Conservation (phyloP, 2,329 filamentous ascomycete species). For the Claviceps sp. region DNA sequence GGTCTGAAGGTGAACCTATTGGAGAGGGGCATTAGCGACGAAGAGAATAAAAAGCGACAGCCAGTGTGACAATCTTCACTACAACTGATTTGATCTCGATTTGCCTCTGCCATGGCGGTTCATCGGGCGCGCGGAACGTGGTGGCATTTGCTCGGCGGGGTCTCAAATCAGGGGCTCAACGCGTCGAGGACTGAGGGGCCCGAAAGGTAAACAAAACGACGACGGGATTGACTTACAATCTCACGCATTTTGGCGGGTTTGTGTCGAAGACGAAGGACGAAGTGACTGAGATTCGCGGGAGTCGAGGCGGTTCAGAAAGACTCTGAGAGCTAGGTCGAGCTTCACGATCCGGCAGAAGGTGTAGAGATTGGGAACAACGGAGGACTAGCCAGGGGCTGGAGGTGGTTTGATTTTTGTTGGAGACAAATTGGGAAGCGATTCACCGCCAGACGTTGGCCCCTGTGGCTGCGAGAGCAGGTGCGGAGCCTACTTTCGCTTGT, state of each 20-base stretch:
- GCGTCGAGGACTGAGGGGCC: slow-evolving; percentile 20
- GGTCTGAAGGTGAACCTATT: slow-evolving; percentile 96
- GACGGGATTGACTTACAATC: slow-evolving; percentile 42
- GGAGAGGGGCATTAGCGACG: slow-evolving; percentile 32
- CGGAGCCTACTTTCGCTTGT: slow-evolving; percentile 22
- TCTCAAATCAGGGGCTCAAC: slow-evolving; percentile 25
- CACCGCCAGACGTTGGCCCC: slow-evolving; percentile 13
- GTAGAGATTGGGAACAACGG: slow-evolving; percentile 13
- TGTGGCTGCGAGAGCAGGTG: slow-evolving; percentile 9
- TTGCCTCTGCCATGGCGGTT: not conserved
- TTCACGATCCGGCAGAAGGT: slow-evolving; percentile 18
- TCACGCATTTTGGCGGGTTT: slow-evolving; percentile 46
- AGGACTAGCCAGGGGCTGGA: slow-evolving; percentile 9
- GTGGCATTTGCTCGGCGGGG: slow-evolving; percentile 17
- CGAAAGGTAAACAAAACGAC: slow-evolving; percentile 6
- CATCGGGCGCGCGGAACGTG: slow-evolving; percentile 1
- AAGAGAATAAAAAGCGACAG: slow-evolving; percentile 20
- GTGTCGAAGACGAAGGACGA: slow-evolving; percentile 10
- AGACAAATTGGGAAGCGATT: slow-evolving; percentile 12
- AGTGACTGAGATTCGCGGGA: slow-evolving; percentile 9
- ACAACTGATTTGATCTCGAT: not conserved
- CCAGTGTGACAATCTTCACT: slow-evolving; percentile 31
- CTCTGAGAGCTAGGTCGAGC: slow-evolving; percentile 21
- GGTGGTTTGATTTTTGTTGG: slow-evolving; percentile 16
- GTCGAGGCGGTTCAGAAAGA: slow-evolving; percentile 8